These are phyloP conservation scores for Fraxinus angustifolia DNA, from an alignment of 305 asterid species.

Conservation along the genomic window DNA sequence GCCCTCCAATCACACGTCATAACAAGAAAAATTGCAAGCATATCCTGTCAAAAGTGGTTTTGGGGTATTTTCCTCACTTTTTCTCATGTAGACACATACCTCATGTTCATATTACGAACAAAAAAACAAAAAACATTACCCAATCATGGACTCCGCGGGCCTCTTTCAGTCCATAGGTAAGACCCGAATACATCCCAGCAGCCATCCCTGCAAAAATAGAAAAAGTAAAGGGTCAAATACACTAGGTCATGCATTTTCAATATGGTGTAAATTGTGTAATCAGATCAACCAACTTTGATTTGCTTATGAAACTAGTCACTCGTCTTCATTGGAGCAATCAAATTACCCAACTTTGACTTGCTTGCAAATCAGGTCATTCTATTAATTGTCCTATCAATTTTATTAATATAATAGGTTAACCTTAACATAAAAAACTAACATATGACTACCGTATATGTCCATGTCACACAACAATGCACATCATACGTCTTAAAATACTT, in stretches of 20 bases:
- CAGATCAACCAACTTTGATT: not conserved
- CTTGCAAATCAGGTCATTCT: not conserved
- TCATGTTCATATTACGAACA: not conserved
- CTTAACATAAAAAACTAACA: too few relatives aligned
- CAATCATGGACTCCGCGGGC: conserved; percentile 89
- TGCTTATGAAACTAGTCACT: not conserved
- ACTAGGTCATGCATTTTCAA: not conserved
- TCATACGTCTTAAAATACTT: not conserved
- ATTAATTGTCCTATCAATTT: not conserved
- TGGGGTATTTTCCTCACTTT: not conserved
- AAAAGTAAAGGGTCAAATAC: not conserved
- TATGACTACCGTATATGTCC: not conserved
- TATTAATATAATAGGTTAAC: too few relatives aligned
- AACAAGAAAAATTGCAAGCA: not conserved
- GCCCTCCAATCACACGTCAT: not conserved
- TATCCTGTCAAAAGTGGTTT: not conserved
- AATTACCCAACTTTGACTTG: not conserved
- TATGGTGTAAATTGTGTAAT: not conserved
- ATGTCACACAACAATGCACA: not conserved
- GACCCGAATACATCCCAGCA: conserved; percentile 85
- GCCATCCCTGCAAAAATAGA: conserved; percentile 55
- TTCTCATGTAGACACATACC: not conserved
- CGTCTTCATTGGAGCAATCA: not conserved
- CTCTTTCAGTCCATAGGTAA: conserved; percentile 80
- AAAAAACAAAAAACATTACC: conserved; percentile 29